Evolutionary conservation across 495 filamentous ascomycete genomes (phyloP), one percentile per base, ranked within the genome.

Genomic region (Aspergillus sclerotioniger): DNA sequence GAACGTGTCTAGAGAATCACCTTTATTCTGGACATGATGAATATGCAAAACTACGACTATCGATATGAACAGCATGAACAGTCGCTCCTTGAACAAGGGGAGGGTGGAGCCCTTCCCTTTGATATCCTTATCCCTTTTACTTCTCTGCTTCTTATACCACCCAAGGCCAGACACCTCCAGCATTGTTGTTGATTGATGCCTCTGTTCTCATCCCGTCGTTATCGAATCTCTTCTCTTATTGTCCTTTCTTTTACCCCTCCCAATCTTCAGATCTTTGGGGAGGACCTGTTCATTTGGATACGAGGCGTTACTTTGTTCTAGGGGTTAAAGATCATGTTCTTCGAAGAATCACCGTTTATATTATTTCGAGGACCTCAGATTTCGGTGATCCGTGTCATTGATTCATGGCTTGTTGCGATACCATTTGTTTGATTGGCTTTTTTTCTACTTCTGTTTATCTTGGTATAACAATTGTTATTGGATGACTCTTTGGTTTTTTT

Each of bases 51-150:
- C 47, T 46, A 67, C 47, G 55, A 62, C 41, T 55, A 63, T 61
- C 39, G 62, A 65, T 58, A 66, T 58, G 64, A 64, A 57, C 58
- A 54, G 49, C 56, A 67, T 59, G 64, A 65, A 58, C 51, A 63
- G 43, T 51, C 47, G 19, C 37, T 46, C 53, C 54, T 48, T 44
- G 51, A 29, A 32, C 32, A 12, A 45, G n/a, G 37, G 28, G 32
- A 43, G 54, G 62, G 64, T 49, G 53, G 43, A 51, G 57, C 43
- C 51, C 54, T 54, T 59, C 45, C 48, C 47, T n/a, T 60, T 29
- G 19, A 32, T 37, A 17, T 41, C 49, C 41, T 67, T 58, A 51
- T 51, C n/a, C 43, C 53, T 56, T 63, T 53, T 56, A 63, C 64
- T 52, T 32, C 16, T 47, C 25, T 51, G 41, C 43, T 50, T 53